Evolutionary conservation across 2,329 filamentous ascomycete species (phyloP).

Genomic region (Raffaelea arxii): DNA sequence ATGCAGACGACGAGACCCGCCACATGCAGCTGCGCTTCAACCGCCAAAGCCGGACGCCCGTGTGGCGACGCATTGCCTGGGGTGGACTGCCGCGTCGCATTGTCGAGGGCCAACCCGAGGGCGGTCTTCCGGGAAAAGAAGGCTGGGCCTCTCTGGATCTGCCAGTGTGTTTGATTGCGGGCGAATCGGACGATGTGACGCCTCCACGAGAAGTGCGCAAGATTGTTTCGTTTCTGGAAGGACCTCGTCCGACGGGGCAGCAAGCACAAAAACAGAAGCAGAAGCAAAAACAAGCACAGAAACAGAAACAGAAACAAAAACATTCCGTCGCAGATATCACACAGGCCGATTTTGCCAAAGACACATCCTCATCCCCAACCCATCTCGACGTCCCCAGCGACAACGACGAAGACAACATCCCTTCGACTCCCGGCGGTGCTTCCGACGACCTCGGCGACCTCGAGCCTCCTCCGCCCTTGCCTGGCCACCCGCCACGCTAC

Average conservation of each 20-base stretch:
- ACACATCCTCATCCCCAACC: too few species aligned
- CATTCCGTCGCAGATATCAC: slow-evolving; percentile 29
- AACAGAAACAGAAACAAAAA: too few species aligned
- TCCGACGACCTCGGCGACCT: slow-evolving; percentile 23
- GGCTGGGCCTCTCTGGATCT: slow-evolving; percentile 64
- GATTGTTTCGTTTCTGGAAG: slow-evolving; percentile 19
- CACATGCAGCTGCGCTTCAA: slow-evolving; percentile 67
- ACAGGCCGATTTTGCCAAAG: slow-evolving; percentile 25
- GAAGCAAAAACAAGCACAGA: too few species aligned
- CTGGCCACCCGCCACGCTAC: slow-evolving; percentile 37
- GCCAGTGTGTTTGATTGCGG: slow-evolving; percentile 71
- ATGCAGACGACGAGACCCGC: slow-evolving; percentile 56
- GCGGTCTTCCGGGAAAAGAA: slow-evolving; percentile 59
- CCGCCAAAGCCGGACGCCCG: slow-evolving; percentile 68
- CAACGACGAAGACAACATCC: slow-evolving; percentile 33
- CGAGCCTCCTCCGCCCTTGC: slow-evolving; percentile 42
- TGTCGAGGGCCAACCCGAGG: slow-evolving; percentile 37
- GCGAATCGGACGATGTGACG: slow-evolving; percentile 66
- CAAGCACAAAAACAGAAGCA: too few species aligned
- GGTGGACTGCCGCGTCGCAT: slow-evolving; percentile 60
- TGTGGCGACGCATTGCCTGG: slow-evolving; percentile 73
- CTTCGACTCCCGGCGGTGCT: slow-evolving; percentile 35
- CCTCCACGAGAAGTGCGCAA: slow-evolving; percentile 22
- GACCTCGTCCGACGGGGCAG: too few species aligned
- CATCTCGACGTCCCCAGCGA: too few species aligned